Conservation (phyloP, 345 rosid species). For the Salix brachista region DNA sequence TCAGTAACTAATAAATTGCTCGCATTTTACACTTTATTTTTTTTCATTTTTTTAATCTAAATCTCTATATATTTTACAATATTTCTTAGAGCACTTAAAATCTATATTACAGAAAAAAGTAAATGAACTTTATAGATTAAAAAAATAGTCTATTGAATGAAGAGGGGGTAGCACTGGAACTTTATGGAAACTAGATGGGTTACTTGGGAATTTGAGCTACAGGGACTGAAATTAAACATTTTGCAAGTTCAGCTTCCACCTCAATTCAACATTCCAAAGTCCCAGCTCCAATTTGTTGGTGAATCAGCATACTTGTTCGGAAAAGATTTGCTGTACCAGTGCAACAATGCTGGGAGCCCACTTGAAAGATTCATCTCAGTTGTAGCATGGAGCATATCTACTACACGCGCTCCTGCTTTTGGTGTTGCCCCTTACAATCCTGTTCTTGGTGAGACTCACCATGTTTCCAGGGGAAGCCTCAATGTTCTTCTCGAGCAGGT, state of each 20-base stretch:
- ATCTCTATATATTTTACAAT: background rate
- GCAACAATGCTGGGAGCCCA: conserved; percentile 42
- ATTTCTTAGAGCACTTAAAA: no score
- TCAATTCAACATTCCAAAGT: conserved; percentile 70
- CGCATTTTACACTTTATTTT: no score
- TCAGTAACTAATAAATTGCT: no score
- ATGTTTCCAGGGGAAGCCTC: conserved; percentile 57
- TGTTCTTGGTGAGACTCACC: conserved; percentile 89
- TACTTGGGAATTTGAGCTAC: no score
- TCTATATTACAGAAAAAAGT: no score
- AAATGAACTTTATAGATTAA: no score
- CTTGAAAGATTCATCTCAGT: conserved; percentile 51
- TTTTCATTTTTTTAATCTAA: background rate
- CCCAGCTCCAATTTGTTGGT: conserved; percentile 71
- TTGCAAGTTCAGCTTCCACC: conserved; percentile 56
- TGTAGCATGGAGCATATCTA: conserved; percentile 69
- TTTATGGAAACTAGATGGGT: no score
- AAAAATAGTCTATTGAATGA: no score
- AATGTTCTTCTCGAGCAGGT: conserved; percentile 80
- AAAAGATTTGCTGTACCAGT: conserved; percentile 42
- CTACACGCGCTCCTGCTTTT: conserved; percentile 47
- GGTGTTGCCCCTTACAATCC: conserved; percentile 84
- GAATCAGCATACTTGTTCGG: conserved; percentile 53
- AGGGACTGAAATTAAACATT: no score
- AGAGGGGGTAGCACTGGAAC: no score